These are phyloP conservation scores for Phytophthora pini DNA, from an alignment of 352 stramenopile genomes.

Conservation along the genomic window DNA sequence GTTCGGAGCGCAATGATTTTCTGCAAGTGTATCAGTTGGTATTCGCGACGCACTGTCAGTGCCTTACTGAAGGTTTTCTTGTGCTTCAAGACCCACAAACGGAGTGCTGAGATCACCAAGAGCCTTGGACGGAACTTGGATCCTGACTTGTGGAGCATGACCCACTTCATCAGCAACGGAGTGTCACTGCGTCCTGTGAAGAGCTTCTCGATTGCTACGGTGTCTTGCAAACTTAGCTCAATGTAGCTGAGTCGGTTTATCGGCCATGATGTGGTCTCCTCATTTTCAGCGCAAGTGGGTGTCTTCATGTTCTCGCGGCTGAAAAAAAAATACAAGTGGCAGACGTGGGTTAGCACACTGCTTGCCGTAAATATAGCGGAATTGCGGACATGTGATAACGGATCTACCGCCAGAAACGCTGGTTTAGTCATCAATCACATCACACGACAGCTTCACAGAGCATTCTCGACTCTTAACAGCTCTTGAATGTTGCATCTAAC, in stretches of 20 bases:
- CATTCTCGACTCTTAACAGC: too few relatives aligned
- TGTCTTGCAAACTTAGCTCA: slow-evolving; percentile 52
- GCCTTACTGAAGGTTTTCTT: slow-evolving; percentile 51
- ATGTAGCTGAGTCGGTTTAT: slow-evolving; percentile 75
- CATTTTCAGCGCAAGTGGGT: slow-evolving; percentile 19
- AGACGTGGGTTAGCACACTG: not conserved
- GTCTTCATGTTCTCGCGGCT: slow-evolving; percentile 24
- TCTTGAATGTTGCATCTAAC: too few relatives aligned
- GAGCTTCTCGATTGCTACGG: slow-evolving; percentile 52
- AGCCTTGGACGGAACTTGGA: slow-evolving; percentile 54
- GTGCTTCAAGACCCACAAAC: slow-evolving; percentile 56
- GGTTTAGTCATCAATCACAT: too few relatives aligned
- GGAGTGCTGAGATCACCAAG: slow-evolving; percentile 63
- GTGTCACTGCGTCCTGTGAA: slow-evolving; percentile 54
- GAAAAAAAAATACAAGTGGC: slow-evolving; percentile 1
- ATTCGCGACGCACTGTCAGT: slow-evolving; percentile 42
- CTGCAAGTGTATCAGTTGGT: slow-evolving; percentile 55
- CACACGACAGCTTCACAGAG: too few relatives aligned
- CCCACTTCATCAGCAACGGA: slow-evolving; percentile 69
- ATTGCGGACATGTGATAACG: too few relatives aligned
- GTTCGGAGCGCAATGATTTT: slow-evolving; percentile 44
- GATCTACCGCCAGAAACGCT: too few relatives aligned
- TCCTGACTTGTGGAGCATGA: slow-evolving; percentile 50
- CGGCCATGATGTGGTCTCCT: slow-evolving; percentile 44
- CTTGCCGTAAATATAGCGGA: too few relatives aligned